A percentile compares a stretch with the other conserved stretches of the same genome.
Evolutionary conservation across 768 basidiomycete species (phyloP).

Genomic region (Hericium coralloides): DNA sequence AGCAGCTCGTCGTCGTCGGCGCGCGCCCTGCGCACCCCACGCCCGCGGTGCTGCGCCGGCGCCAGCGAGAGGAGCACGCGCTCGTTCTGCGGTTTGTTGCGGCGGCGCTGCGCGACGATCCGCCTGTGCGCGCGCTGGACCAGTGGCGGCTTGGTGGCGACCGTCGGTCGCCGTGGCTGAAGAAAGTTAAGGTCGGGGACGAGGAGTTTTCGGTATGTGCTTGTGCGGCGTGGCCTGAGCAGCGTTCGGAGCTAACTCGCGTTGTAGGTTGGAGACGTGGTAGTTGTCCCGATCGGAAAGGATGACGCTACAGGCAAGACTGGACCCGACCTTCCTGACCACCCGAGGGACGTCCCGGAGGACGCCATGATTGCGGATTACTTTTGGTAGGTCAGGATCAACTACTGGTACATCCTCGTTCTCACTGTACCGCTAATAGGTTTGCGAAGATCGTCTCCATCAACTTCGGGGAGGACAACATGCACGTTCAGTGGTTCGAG

Average conservation of each 20-base stretch:
- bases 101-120: background rate
- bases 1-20: constrained; percentile 46
- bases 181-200: background rate
- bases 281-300: constrained; percentile 39
- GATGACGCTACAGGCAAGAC: constrained; percentile 22
- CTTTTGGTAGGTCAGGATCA: constrained; percentile 44
- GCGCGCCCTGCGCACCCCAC: constrained; percentile 22
- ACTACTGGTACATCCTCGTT: background rate
- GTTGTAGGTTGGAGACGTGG: constrained; percentile 54
- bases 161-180: background rate
- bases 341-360: constrained; percentile 25
- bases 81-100: background rate
- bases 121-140: background rate
- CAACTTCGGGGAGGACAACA: constrained; percentile 28
- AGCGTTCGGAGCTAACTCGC: background rate
- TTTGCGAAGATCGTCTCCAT: constrained; percentile 59
- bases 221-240: background rate
- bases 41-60: background rate
- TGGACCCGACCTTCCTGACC: constrained; percentile 26
- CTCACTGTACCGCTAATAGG: constrained; percentile 30
- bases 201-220: constrained; percentile 27
- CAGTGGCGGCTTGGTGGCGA: background rate
- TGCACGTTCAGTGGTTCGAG: constrained; percentile 70
- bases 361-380: constrained; percentile 41
- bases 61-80: background rate